Evolutionary conservation across 805 yeast genomes (phyloP), one percentile per base, ranked within the genome.

Genomic region (Hemisphaericaspora nanyangensis): DNA sequence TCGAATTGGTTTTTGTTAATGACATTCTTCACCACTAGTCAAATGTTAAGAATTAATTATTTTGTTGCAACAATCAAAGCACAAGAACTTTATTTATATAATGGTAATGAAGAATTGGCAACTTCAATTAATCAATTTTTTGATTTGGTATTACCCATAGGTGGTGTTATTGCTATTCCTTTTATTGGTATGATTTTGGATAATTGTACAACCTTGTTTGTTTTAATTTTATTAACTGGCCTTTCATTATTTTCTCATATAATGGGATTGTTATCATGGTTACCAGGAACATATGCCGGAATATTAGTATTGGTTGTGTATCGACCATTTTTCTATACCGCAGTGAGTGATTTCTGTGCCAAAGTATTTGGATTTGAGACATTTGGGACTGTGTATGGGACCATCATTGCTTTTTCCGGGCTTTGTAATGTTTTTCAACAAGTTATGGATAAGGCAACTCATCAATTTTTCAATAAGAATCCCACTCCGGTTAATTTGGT

Each of bases 351-450:
- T 60, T 88, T 82, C 58, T 77, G 89, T 52, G 95, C 95, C 20
- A 90, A 90, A 57, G 91, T 90, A 24, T 90, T 91, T 65, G 98
- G 98, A 0, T 89, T 85, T 60, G 82, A 79, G 39, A 88, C 95
- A 1, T 90, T 91, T 62, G 97, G 97, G 27, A 85, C 89, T 1
- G 82, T 91, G 6, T 91, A 91, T 55, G 98, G 98, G 1, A 63
- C 90, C 15, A 72, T 89, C 52, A 87, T 89, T 53, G 82, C 89
- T 42, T 67, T 85, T 43, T 79, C 95, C 12, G 97, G 97, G 5
- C 44, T 83, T n/a, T 77, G 82, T 59, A 90, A 89, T 59, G 68
- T 87, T 49, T 54, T 76, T 5, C 96, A 87, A 53, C 80, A 83
- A 17, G 61, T 65, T 2, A 60, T 91, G 54, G 97, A 90, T 55